Evolutionary conservation across 139 green algal genomes (phyloP).

Genomic region (Limnomonas spitsbergensis): DNA sequence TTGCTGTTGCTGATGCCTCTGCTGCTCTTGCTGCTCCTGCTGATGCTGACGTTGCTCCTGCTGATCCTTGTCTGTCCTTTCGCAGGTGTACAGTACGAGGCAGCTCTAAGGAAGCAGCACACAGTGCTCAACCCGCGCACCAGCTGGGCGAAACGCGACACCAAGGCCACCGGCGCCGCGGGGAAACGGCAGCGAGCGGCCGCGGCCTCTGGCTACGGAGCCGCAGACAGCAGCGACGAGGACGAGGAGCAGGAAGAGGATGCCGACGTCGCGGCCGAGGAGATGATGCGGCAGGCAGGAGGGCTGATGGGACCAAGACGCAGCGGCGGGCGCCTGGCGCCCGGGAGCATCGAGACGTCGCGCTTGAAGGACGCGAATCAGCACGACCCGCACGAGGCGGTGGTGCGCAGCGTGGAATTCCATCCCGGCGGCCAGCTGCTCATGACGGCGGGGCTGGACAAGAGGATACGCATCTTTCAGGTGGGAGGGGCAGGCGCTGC

Average conservation of each 20-base stretch:
- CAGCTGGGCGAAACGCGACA: conserved; percentile 52
- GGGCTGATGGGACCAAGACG: conserved; percentile 24
- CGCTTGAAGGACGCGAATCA: conserved; percentile 77
- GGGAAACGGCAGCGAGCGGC: not conserved
- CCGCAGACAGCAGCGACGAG: conserved; percentile 16
- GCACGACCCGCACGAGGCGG: conserved; percentile 47
- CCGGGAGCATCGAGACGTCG: conserved; percentile 60
- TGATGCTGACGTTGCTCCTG: too few relatives aligned
- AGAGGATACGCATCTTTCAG: conserved; percentile 81
- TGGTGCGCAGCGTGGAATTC: conserved; percentile 75
- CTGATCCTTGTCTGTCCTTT: too few relatives aligned
- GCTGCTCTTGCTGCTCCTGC: too few relatives aligned
- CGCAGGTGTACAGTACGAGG: conserved; percentile 67
- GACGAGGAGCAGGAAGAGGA: conserved; percentile 12
- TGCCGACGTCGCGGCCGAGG: conserved; percentile 1
- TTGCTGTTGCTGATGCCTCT: too few relatives aligned
- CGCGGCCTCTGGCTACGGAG: conserved; percentile 2
- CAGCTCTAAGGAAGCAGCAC: conserved; percentile 71
- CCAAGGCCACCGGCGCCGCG: not conserved
- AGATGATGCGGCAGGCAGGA: conserved; percentile 39
- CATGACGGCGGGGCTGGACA: conserved; percentile 85
- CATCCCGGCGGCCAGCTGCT: conserved; percentile 80
- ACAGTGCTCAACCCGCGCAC: conserved; percentile 62
- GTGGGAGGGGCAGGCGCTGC: conserved; percentile 29
- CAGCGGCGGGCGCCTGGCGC: conserved; percentile 12